Percentiles rank a stretch among this genome's conserved stretches.
Conservation (phyloP, 164 flowering plant genomes). For the Hamamelis virginiana region DNA sequence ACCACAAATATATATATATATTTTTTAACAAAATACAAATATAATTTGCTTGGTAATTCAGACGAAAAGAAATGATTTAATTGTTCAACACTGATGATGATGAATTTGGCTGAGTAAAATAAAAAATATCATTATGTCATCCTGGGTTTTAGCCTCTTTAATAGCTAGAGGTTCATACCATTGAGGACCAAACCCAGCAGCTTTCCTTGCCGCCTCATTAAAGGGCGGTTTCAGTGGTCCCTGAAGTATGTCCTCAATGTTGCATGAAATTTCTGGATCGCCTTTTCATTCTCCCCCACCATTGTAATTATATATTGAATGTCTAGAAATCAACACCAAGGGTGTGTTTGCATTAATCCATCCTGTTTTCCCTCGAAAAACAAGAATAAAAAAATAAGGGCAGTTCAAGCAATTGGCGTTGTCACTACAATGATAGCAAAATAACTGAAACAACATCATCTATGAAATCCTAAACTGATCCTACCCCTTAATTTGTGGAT, state of each 20-base stretch:
- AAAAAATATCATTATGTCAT: no score
- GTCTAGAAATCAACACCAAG: no score
- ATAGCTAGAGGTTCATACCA: conserved; percentile 92
- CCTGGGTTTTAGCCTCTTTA: conserved; percentile 33
- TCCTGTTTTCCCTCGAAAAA: background rate
- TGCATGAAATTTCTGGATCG: no score
- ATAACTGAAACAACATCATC: no score
- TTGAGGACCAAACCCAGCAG: conserved; percentile 85
- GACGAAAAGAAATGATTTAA: no score
- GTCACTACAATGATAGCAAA: background rate
- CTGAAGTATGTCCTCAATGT: conserved; percentile 67
- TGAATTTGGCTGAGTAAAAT: no score
- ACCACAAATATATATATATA: no score
- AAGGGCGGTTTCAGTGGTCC: conserved; percentile 90
- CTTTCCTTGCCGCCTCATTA: conserved; percentile 73
- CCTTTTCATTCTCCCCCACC: conserved; percentile 34
- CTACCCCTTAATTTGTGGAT: background rate
- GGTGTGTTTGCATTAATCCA: background rate
- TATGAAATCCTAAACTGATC: background rate
- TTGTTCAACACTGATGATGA: no score
- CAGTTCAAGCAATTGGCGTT: background rate
- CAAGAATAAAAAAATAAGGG: background rate
- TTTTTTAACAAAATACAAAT: no score
- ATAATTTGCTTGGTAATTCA: no score
- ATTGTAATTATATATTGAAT: background rate